Evolutionary conservation across 1,284 basidiomycete genomes (phyloP).

Genomic region (Leccinum griseonigrum): DNA sequence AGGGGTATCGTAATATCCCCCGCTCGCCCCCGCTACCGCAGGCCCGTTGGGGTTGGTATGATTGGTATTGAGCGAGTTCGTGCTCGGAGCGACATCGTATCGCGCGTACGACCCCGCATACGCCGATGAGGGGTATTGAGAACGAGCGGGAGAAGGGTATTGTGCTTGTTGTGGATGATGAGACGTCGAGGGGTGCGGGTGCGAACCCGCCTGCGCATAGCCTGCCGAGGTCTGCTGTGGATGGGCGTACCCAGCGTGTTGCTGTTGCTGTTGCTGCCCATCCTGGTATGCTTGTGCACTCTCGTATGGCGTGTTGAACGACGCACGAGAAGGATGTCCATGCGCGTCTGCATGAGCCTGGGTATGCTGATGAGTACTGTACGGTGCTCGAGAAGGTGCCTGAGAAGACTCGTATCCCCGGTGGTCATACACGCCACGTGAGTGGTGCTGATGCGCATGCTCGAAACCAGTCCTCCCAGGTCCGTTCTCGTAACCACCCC

Average conservation of each 20-base stretch:
- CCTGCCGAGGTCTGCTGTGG: conserved; percentile 25
- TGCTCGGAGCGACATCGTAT: conserved; percentile 20
- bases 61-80: conserved; percentile 13
- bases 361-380: conserved; percentile 17
- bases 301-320: conserved; percentile 29
- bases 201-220: conserved; percentile 27
- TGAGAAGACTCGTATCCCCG: conserved; percentile 24
- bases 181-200: conserved; percentile 28
- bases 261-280: conserved; percentile 18
- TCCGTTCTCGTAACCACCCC: conserved; percentile 23
- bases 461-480: conserved; percentile 24
- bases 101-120: conserved; percentile 27
- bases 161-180: conserved; percentile 34
- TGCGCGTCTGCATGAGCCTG: conserved; percentile 24
- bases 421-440: conserved; percentile 23
- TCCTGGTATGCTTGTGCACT: conserved; percentile 26
- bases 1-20: conserved; percentile 29
- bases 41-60: conserved; percentile 10
- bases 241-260: conserved; percentile 20
- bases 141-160: conserved; percentile 25
- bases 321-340: conserved; percentile 19
- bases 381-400: conserved; percentile 19
- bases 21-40: conserved; percentile 8
- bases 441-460: conserved; percentile 23
- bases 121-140: conserved; percentile 25